Conservation (phyloP, 805 yeast genomes). For the Kazachstania taianensis region DNA sequence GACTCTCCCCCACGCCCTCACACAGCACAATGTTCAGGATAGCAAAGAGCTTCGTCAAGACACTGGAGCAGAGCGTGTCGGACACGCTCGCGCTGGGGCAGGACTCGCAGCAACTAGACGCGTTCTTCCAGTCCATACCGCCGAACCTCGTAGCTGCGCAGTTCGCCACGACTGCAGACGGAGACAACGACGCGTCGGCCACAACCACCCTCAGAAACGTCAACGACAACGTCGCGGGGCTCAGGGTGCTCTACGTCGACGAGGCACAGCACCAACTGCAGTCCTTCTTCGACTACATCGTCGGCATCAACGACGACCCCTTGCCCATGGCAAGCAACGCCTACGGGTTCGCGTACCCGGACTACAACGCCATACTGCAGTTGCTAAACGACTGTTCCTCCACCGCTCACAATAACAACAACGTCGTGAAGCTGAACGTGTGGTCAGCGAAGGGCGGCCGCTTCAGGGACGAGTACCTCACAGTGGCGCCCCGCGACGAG, state of each 20-base stretch:
- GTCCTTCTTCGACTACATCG: slow-evolving; percentile 78
- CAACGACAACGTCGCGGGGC: slow-evolving; percentile 35
- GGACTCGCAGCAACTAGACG: slow-evolving; percentile 25
- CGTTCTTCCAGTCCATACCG: slow-evolving; percentile 30
- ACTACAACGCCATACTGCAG: slow-evolving; percentile 32
- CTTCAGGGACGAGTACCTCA: slow-evolving; percentile 32
- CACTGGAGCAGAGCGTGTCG: slow-evolving; percentile 37
- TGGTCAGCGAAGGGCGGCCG: slow-evolving; percentile 87
- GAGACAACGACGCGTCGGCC: neutral
- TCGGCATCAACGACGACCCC: slow-evolving; percentile 70
- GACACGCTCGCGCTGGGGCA: slow-evolving; percentile 31
- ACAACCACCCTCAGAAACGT: slow-evolving; percentile 1
- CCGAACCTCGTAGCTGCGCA: slow-evolving; percentile 24
- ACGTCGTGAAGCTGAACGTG: slow-evolving; percentile 41
- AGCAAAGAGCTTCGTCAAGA: slow-evolving; percentile 52
- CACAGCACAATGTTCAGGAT: slow-evolving; percentile 58
- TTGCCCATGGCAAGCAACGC: slow-evolving; percentile 31
- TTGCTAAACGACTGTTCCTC: slow-evolving; percentile 22
- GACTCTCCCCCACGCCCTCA: too few species aligned
- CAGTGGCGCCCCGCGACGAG: slow-evolving; percentile 25
- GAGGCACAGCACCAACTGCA: slow-evolving; percentile 52
- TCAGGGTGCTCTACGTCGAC: slow-evolving; percentile 46
- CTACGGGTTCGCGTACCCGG: slow-evolving; percentile 31
- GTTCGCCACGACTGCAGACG: slow-evolving; percentile 1
- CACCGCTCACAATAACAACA: neutral